Base-by-base conservation (phyloP, 208 protist genomes). In the Leishmania tarentolae region DNA sequence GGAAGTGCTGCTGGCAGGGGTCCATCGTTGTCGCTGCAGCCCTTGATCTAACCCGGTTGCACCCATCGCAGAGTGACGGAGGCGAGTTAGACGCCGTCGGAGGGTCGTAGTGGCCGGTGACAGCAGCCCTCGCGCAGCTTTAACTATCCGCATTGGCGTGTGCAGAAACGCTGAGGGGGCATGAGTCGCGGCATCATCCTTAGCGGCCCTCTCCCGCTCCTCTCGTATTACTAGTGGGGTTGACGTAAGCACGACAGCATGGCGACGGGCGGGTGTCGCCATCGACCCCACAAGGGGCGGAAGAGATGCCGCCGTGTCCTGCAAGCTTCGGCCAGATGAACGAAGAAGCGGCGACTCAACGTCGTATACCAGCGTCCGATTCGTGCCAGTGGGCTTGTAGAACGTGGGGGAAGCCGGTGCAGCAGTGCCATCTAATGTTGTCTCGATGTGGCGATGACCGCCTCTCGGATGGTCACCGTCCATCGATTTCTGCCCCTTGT, bases 1-100 rank as follows among this genome's bases (percentile, higher is more conserved):
- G 40, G 80, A 70, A 6, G 37, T 24, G 9, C 44, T 69, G 31
- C 65, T 53, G 46, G 44, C 8, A 40, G 46, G 40, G 46, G 61
- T 31, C 9, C 42, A 52, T 42, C 35, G 80, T 24, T 53, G 72
- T 53, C n/a, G 59, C 35, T 65, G 44, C 63, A 17, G n/a, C 4
- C 37, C 72, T 63, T 13, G 42, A 17, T 31, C 50, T 53, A 42
- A 28, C 78, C 42, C 40, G 46, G 28, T 28, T 37, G 72, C 52
- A 2, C 59, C 73, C 13, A 59, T 37, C 35, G 91, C 40, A 71
- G 89, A 92, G 53, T 90, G 82, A 11, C 88, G 89, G 50, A 93
- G 74, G 78, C 90, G 86, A 4, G 91, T 88, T 57, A 95, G 85
- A 17, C 86, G 88, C 52, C 86, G 86, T 63, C 81, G 71, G 5